These are phyloP conservation scores for Botrytis sinoallii DNA, from an alignment of 2,329 filamentous ascomycete genomes.

Conservation along the genomic window DNA sequence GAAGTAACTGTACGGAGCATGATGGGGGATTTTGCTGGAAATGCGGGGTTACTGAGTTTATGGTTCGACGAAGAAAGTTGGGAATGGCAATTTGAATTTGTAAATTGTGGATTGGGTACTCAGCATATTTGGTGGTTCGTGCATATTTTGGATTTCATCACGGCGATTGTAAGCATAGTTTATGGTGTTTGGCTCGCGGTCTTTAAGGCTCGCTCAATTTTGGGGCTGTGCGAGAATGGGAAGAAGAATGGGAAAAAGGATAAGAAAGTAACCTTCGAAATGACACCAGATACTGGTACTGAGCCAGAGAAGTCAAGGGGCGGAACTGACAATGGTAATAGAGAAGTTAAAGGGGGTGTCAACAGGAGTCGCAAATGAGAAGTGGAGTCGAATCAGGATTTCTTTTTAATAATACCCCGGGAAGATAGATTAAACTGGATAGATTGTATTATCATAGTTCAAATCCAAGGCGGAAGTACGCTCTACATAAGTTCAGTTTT, in stretches of 20 bases:
- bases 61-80: constrained; percentile 77
- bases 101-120: constrained; percentile 72
- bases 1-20: constrained; percentile 95
- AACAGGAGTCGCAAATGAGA: not conserved
- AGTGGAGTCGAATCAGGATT: not conserved
- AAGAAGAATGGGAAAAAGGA: not conserved
- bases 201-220: not conserved
- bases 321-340: not conserved
- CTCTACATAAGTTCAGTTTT: not conserved
- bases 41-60: constrained; percentile 79
- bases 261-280: constrained; percentile 13
- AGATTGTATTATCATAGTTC: not conserved
- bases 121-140: constrained; percentile 95
- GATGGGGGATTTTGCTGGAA: constrained; percentile 96
- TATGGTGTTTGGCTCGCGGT: constrained; percentile 15
- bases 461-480: not conserved
- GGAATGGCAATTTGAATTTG: constrained; percentile 82
- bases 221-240: not conserved
- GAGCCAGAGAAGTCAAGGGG: not conserved
- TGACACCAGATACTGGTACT: not conserved
- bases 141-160: constrained; percentile 62
- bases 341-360: not conserved
- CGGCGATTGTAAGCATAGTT: constrained; percentile 26
- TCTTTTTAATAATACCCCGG: not conserved
- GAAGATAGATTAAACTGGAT: not conserved